Conservation (phyloP, 208 protist genomes). For the Leishmania gerbilli region DNA sequence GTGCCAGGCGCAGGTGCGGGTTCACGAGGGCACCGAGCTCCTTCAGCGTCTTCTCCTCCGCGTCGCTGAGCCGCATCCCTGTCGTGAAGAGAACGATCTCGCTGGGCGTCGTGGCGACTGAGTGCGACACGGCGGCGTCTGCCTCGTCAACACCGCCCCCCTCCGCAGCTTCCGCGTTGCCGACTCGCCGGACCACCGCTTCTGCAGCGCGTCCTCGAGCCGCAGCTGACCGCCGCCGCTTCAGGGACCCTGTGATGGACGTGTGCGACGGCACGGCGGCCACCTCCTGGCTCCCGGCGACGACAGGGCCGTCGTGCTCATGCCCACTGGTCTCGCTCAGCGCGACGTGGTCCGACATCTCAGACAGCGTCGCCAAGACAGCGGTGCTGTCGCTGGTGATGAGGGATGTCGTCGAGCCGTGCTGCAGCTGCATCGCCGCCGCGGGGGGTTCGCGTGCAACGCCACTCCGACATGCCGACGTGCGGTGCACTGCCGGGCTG, state of each 20-base stretch:
- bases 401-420: conserved; percentile 12
- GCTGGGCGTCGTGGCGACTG: neutral
- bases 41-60: conserved; percentile 26
- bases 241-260: neutral
- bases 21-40: conserved; percentile 56
- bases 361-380: conserved; percentile 26
- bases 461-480: conserved; percentile 7
- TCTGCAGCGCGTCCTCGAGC: neutral
- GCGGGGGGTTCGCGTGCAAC: neutral
- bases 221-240: neutral
- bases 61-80: conserved; percentile 44
- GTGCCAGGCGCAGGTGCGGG: conserved; percentile 39
- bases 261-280: neutral
- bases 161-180: neutral
- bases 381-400: conserved; percentile 25
- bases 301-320: neutral
- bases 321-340: conserved; percentile 22
- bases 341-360: conserved; percentile 20
- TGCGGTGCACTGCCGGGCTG: neutral
- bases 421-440: neutral
- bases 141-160: neutral
- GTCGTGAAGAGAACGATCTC: conserved; percentile 64
- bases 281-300: neutral
- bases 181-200: neutral
- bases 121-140: neutral